Evolutionary conservation across 192 early-diverging fungal species (phyloP).

Genomic region (Gigaspora rosea): DNA sequence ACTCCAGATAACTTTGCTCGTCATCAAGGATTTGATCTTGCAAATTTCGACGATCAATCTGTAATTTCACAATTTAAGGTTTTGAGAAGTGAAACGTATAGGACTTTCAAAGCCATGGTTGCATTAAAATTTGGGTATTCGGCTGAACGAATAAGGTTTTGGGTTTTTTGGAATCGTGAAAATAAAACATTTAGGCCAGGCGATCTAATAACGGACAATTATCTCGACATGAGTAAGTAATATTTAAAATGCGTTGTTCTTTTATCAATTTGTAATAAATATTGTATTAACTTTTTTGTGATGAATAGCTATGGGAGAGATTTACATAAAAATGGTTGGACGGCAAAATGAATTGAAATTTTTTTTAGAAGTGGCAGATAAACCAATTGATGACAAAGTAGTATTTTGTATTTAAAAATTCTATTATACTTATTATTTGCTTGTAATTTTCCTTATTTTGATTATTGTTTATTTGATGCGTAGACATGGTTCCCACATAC

Average conservation of each 20-base stretch:
- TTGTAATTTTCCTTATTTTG: too few species aligned
- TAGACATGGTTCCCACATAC: slow-evolving; percentile 13
- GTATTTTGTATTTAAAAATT: slow-evolving; percentile 28
- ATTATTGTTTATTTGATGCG: background rate
- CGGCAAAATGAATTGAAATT: slow-evolving; percentile 40
- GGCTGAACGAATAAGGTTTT: slow-evolving; percentile 69
- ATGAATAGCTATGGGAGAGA: slow-evolving; percentile 40
- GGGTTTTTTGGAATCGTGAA: slow-evolving; percentile 84
- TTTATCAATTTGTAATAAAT: slow-evolving; percentile 1
- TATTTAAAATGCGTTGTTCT: background rate
- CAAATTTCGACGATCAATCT: slow-evolving; percentile 63
- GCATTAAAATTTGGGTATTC: slow-evolving; percentile 48
- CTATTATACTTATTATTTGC: background rate
- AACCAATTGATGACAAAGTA: slow-evolving; percentile 36
- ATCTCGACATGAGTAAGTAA: slow-evolving; percentile 48
- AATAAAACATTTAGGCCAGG: slow-evolving; percentile 92
- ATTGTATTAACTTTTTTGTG: background rate
- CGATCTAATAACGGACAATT: slow-evolving; percentile 55
- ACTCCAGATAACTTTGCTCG: slow-evolving; percentile 65
- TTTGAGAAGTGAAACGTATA: slow-evolving; percentile 59
- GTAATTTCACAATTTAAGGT: slow-evolving; percentile 44
- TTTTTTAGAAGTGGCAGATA: slow-evolving; percentile 42
- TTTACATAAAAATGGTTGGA: slow-evolving; percentile 39
- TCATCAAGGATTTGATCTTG: slow-evolving; percentile 88
- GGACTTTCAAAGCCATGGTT: slow-evolving; percentile 54